A percentile compares a stretch with the other conserved stretches of the same genome.
phyloP scores from a whole-genome alignment of 2,329 filamentous ascomycete species.

The Colletotrichum sojae region DNA sequence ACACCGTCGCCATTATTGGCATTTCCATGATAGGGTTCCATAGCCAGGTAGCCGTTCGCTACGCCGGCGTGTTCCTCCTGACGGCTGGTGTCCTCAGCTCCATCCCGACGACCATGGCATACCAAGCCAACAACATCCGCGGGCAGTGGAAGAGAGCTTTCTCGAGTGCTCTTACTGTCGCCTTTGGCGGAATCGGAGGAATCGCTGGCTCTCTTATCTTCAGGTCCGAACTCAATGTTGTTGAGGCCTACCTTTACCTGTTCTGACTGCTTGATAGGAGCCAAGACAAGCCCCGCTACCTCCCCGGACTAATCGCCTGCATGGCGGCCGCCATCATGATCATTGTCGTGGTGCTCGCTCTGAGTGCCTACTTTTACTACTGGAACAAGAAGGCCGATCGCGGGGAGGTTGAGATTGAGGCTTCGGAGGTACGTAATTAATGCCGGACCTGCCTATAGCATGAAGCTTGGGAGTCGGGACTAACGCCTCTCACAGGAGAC shows the following conservation, averaged over 20 bases:
- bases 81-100: slow-evolving; percentile 33
- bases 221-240: slow-evolving; percentile 5
- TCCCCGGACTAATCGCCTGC: slow-evolving; percentile 30
- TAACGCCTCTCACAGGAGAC: slow-evolving; percentile 17
- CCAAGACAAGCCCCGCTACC: slow-evolving; percentile 30
- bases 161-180: slow-evolving; percentile 38
- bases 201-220: slow-evolving; percentile 41
- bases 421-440: slow-evolving; percentile 20
- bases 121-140: slow-evolving; percentile 41
- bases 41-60: slow-evolving; percentile 68
- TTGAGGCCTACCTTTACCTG: background rate
- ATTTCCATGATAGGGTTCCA: slow-evolving; percentile 76
- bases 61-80: slow-evolving; percentile 75
- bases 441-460: background rate
- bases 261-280: background rate
- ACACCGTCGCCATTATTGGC: slow-evolving; percentile 73
- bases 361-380: slow-evolving; percentile 29
- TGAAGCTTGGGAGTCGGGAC: background rate
- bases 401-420: slow-evolving; percentile 27
- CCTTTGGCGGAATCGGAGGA: slow-evolving; percentile 37
- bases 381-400: slow-evolving; percentile 29
- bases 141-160: slow-evolving; percentile 42
- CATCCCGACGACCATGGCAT: slow-evolving; percentile 35
- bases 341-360: slow-evolving; percentile 13
- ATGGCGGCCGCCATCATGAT: slow-evolving; percentile 31